Conservation (phyloP, 768 basidiomycete species). For the Leccinum ochraceum region DNA sequence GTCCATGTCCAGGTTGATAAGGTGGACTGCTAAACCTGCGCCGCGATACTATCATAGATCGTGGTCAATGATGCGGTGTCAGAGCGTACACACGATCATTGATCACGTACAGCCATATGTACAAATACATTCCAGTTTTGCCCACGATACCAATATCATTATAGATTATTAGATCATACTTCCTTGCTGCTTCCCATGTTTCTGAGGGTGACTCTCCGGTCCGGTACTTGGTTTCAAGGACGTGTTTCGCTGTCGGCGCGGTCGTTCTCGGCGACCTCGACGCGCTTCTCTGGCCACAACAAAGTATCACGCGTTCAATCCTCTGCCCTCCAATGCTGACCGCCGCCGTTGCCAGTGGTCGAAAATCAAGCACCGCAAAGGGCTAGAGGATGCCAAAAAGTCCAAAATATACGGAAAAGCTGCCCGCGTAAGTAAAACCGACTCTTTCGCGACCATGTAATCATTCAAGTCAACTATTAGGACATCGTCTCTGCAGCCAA, state of each 20-base stretch:
- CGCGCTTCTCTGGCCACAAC: constrained; percentile 39
- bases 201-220: neutral
- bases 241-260: constrained; percentile 15
- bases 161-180: neutral
- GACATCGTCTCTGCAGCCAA: constrained; percentile 63
- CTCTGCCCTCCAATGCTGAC: constrained; percentile 7
- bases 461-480: constrained; percentile 33
- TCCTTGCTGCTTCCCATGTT: neutral
- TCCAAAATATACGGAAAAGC: constrained; percentile 57
- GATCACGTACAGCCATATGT: neutral
- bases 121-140: neutral
- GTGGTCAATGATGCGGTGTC: too few species aligned
- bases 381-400: constrained; percentile 60
- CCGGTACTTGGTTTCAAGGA: neutral
- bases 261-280: constrained; percentile 29
- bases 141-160: neutral
- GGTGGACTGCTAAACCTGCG: neutral
- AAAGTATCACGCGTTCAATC: constrained; percentile 31
- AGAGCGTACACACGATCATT: neutral
- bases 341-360: constrained; percentile 53
- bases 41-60: too few species aligned
- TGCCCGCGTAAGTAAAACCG: constrained; percentile 45
- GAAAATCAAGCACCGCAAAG: constrained; percentile 74
- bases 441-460: neutral
- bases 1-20: neutral